Conservation (phyloP, 148 eudicot species). For the Rhododendron ferrugineum region DNA sequence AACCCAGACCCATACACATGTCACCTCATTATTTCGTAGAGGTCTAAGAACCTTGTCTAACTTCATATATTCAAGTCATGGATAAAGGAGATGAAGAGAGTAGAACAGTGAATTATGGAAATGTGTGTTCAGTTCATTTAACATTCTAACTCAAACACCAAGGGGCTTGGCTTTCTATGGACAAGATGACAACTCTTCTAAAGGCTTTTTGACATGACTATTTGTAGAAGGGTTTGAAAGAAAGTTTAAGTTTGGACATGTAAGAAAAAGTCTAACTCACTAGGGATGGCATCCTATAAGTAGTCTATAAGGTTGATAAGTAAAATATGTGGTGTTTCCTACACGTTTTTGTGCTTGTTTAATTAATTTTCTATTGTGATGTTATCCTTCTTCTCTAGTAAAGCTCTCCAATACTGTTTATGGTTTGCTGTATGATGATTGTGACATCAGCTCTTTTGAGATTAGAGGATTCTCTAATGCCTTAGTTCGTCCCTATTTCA, state of each 20-base stretch:
- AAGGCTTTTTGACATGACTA: background rate
- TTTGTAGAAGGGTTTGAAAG: background rate
- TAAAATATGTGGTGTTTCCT: background rate
- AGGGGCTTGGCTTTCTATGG: background rate
- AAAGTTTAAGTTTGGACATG: background rate
- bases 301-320: background rate
- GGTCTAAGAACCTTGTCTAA: background rate
- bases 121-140: background rate
- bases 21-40: background rate
- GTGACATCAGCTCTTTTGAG: background rate
- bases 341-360: background rate
- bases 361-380: background rate
- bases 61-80: background rate
- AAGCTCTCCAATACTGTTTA: background rate
- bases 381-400: background rate
- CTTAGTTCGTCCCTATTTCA: conserved; percentile 14
- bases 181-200: background rate
- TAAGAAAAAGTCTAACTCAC: background rate
- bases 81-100: background rate
- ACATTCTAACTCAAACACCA: background rate
- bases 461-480: background rate
- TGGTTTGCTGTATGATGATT: background rate
- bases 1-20: background rate
- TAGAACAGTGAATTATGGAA: background rate
- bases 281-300: background rate